A percentile compares a stretch with the other conserved stretches of the same genome.
Conservation (phyloP, 257 asterid genomes). For the Lycium barbarum region DNA sequence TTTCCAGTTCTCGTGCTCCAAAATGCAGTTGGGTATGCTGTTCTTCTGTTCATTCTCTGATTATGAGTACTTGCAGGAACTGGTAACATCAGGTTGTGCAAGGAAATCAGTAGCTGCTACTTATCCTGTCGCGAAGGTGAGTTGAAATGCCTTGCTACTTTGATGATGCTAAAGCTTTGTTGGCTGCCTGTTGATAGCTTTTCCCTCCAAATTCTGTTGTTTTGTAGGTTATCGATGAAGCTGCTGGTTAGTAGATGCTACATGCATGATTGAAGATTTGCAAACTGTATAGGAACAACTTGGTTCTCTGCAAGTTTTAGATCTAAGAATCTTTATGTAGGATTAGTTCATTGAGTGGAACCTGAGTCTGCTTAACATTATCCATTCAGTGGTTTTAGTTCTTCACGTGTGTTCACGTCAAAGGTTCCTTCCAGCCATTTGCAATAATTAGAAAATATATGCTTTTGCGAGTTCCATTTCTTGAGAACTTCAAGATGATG, state of each 20-base stretch:
- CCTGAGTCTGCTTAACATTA: not conserved
- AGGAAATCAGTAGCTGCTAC: constrained; percentile 24
- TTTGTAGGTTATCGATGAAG: constrained; percentile 27
- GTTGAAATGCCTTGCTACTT: not conserved
- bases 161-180: not conserved
- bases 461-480: not conserved
- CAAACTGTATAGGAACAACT: constrained; percentile 26
- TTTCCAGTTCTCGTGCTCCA: not conserved
- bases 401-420: not conserved
- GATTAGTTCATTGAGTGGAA: not conserved
- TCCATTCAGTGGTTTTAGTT: not conserved
- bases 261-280: constrained; percentile 20
- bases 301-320: not conserved
- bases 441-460: not conserved
- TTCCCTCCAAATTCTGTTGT: not conserved
- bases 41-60: constrained; percentile 1
- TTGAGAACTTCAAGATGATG: not conserved
- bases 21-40: constrained; percentile 20
- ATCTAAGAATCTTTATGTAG: not conserved
- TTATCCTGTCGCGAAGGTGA: constrained; percentile 29
- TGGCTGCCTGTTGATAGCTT: constrained; percentile 27
- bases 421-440: not conserved
- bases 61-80: constrained; percentile 32
- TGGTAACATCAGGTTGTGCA: constrained; percentile 30
- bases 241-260: constrained; percentile 35